phyloP scores from a whole-genome alignment of 106 monocot genomes.

The Dendrobium huoshanense region DNA sequence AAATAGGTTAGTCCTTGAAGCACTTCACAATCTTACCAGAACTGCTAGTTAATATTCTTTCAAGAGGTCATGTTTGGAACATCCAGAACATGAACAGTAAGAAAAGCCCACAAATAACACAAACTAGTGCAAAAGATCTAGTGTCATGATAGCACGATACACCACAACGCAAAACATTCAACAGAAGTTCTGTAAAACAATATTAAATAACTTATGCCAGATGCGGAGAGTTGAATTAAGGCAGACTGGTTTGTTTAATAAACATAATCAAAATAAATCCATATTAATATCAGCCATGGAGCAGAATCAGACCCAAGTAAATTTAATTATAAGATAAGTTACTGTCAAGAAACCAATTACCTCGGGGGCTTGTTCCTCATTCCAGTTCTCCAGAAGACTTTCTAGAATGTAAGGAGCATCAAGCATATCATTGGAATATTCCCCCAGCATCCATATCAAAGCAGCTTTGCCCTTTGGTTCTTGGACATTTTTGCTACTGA shows the following conservation, averaged over 20 bases:
- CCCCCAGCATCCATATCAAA: constrained; percentile 97
- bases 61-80: not conserved
- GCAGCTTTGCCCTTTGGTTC: constrained; percentile 97
- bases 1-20: not conserved
- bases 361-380: constrained; percentile 84
- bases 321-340: not conserved
- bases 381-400: constrained; percentile 91
- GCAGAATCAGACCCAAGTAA: not conserved
- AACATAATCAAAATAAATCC: not conserved
- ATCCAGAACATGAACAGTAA: not conserved
- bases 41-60: not conserved
- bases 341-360: constrained; percentile 24
- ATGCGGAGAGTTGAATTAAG: not conserved
- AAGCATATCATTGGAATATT: constrained; percentile 94
- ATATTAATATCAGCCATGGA: not conserved
- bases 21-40: not conserved
- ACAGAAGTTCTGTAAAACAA: not conserved
- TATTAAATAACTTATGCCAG: not conserved
- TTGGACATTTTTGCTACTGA: constrained; percentile 97
- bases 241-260: not conserved
- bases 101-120: not conserved
- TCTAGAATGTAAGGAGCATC: constrained; percentile 95
- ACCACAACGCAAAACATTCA: not conserved
- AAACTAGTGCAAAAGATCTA: not conserved
- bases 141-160: not conserved